Evolutionary conservation across 2,329 filamentous ascomycete genomes (phyloP).

Genomic region (Tolypocladium tundrense): DNA sequence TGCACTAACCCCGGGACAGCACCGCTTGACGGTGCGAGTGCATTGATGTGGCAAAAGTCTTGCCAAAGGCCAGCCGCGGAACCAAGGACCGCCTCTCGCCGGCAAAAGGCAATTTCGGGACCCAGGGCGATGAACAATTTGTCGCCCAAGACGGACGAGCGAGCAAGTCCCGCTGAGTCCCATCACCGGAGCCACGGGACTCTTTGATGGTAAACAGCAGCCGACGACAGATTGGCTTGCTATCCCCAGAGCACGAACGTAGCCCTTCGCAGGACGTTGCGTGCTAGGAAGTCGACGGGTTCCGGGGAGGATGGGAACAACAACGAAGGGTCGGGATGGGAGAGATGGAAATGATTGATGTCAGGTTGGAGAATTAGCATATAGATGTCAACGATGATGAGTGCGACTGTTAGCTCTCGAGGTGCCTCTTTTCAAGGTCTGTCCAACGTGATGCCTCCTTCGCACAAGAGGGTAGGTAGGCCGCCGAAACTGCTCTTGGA

Average conservation of each 20-base stretch:
- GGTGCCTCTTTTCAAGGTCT: too few species aligned
- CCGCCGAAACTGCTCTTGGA: neutral
- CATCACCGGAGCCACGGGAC: neutral
- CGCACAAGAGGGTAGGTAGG: neutral
- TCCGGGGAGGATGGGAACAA: neutral
- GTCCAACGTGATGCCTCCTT: neutral
- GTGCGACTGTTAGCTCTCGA: neutral
- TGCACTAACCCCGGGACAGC: neutral
- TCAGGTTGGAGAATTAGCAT: neutral
- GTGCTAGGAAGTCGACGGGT: neutral
- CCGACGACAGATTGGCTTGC: neutral
- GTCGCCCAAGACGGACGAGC: neutral
- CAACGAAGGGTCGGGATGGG: neutral
- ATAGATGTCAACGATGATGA: neutral
- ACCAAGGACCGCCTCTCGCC: neutral
- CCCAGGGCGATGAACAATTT: neutral
- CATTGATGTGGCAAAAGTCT: neutral
- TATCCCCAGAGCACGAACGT: neutral
- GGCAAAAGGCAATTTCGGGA: neutral
- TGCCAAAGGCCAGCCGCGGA: neutral
- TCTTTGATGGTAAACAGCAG: neutral
- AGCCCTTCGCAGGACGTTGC: neutral
- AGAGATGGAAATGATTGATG: neutral
- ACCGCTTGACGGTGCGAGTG: slow-evolving; percentile 1
- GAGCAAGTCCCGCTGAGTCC: neutral